Base-by-base conservation (phyloP, 108 stramenopile species). In the Heterococcus sp. region DNA sequence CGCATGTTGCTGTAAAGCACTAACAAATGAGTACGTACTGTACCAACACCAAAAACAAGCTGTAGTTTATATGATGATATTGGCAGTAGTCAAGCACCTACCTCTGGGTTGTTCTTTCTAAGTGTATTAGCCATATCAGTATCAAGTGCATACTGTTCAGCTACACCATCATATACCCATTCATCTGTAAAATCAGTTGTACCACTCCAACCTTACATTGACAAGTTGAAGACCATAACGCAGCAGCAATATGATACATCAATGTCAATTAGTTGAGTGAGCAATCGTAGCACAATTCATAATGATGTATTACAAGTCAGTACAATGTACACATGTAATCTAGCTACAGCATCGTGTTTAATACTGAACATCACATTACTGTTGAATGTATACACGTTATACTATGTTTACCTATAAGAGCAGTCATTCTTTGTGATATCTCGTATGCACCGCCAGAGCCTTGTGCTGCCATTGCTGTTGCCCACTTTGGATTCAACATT, bases 81-180 rank as follows among this genome's bases (percentile, higher is more conserved):
- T n/a, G n/a, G n/a, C n/a, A n/a, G n/a, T n/a, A n/a, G n/a, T n/a
- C n/a, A n/a, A n/a, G n/a, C n/a, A n/a, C n/a, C n/a, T n/a, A n/a
- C n/a, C 71, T 88, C 89, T 30, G 94, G 94, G 75, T 94, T 94
- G 35, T 78, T 76, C 38, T 92, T 90, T 58, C 91, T 88, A 27
- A 94, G 85, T 58, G 90, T 90, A 31, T 83, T 73, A 30, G 92
- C 91, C 65, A 94, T 92, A 38, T 91, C 93, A 71, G 92, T 90
- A 76, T 94, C 94, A 38, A 92, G 78, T 0, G 92, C 93, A 75
- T 93, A 94, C 74, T 92, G 87, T 64, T 93, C 92, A 0, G 91
- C 92, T 65, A 92, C 93, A 75, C 93, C 90, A 72, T 94, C 92
- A 81, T 93, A 94, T 4, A 94, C 93, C 86, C 92, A 94, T 71